A percentile compares a stretch with the other conserved stretches of the same genome.
phyloP scores from a whole-genome alignment of 31 red algal species.

The Asparagopsis taxiformis region DNA sequence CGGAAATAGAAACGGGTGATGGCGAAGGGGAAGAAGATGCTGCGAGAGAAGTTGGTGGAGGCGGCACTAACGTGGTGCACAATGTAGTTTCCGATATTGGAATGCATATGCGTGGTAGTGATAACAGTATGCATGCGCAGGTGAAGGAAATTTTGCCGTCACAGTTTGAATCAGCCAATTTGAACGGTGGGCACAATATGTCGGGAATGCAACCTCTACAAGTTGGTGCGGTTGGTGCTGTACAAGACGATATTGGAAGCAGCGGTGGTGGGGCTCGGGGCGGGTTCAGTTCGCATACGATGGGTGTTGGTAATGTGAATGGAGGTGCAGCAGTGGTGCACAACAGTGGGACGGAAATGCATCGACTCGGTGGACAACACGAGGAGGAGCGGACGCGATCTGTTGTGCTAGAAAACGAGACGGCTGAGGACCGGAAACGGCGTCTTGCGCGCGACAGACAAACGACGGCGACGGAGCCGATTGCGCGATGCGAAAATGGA shows the following conservation, averaged over 20 bases:
- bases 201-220: constrained; percentile 18
- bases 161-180: constrained; percentile 13
- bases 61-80: not conserved
- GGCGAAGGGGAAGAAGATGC: not conserved
- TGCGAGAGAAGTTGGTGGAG: not conserved
- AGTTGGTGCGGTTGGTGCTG: constrained; percentile 1
- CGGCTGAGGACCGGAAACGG: constrained; percentile 30
- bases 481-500: constrained; percentile 6
- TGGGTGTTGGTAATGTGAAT: constrained; percentile 16
- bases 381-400: not conserved
- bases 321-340: constrained; percentile 1
- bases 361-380: not conserved
- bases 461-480: constrained; percentile 32
- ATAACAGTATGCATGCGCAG: constrained; percentile 13
- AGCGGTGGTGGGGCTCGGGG: not conserved
- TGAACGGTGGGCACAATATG: not conserved
- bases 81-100: not conserved
- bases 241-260: constrained; percentile 26
- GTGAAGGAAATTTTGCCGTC: not conserved
- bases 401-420: not conserved
- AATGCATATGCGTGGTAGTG: constrained; percentile 3
- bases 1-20: not conserved
- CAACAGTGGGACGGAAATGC: not conserved
- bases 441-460: constrained; percentile 47
- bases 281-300: constrained; percentile 7